These are phyloP conservation scores for Ceratobasidium theobromae DNA, from an alignment of 1,284 basidiomycete genomes.

Conservation along the genomic window DNA sequence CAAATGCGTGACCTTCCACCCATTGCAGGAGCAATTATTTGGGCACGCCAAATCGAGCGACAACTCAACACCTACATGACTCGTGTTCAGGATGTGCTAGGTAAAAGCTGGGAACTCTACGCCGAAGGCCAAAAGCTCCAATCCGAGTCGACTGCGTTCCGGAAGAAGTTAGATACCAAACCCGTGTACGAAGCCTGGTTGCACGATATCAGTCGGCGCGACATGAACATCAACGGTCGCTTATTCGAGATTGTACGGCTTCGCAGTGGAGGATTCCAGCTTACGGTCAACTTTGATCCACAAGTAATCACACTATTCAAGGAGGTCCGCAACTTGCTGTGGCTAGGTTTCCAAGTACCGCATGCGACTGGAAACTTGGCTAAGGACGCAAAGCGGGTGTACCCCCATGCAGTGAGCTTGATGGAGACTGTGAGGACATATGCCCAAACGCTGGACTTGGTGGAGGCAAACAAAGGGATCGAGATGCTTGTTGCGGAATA, in stretches of 20 bases:
- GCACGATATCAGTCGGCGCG: slow-evolving; percentile 88
- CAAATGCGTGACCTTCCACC: slow-evolving; percentile 97
- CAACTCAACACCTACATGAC: slow-evolving; percentile 98
- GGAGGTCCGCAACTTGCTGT: slow-evolving; percentile 92
- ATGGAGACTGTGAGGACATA: slow-evolving; percentile 99
- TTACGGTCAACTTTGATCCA: slow-evolving; percentile 95
- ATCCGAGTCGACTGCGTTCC: slow-evolving; percentile 87
- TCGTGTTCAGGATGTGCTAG: slow-evolving; percentile 98
- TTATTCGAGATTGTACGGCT: slow-evolving; percentile 92
- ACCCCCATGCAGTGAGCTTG: slow-evolving; percentile 95
- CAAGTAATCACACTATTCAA: slow-evolving; percentile 99
- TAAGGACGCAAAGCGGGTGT: slow-evolving; percentile 96
- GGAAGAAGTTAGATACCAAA: slow-evolving; percentile 91
- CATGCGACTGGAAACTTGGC: slow-evolving; percentile 95
- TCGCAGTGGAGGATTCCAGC: slow-evolving; percentile 79
- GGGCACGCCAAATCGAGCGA: slow-evolving; percentile 97
- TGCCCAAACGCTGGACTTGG: slow-evolving; percentile 87
- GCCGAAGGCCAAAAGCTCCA: slow-evolving; percentile 98
- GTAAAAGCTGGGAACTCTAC: slow-evolving; percentile 97
- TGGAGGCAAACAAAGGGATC: slow-evolving; percentile 86
- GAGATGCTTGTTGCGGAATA: slow-evolving; percentile 93
- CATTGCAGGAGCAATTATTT: slow-evolving; percentile 96
- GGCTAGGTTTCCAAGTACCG: slow-evolving; percentile 94
- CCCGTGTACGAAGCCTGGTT: slow-evolving; percentile 97
- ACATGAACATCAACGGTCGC: slow-evolving; percentile 90